Conservation (phyloP, 2,329 filamentous ascomycete species). For the Phialophora macrospora region DNA sequence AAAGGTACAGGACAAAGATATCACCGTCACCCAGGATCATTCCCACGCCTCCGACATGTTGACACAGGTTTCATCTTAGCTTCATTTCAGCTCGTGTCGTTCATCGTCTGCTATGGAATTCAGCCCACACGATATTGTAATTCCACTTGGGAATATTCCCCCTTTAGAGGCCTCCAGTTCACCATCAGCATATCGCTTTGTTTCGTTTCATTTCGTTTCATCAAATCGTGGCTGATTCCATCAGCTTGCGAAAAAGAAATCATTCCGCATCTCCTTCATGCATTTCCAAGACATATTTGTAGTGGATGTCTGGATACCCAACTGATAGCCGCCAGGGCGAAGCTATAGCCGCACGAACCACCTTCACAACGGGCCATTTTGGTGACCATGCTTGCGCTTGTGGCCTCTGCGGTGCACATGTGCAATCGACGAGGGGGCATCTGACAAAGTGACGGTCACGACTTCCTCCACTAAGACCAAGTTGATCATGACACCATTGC, state of each 20-base stretch:
- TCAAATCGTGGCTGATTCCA: slow-evolving; percentile 22
- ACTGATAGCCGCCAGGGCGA: slow-evolving; percentile 24
- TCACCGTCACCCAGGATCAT: background rate
- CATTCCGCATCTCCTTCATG: slow-evolving; percentile 12
- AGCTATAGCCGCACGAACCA: slow-evolving; percentile 25
- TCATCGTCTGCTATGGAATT: slow-evolving; percentile 14
- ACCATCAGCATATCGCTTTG: slow-evolving; percentile 3
- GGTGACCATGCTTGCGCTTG: slow-evolving; percentile 28
- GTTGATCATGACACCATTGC: slow-evolving; percentile 33
- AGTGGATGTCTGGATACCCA: slow-evolving; percentile 31
- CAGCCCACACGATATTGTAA: slow-evolving; percentile 4
- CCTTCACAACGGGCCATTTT: slow-evolving; percentile 21
- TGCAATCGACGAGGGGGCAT: slow-evolving; percentile 8
- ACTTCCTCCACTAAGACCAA: slow-evolving; percentile 38
- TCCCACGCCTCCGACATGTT: slow-evolving; percentile 2
- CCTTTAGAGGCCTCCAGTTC: slow-evolving; percentile 14
- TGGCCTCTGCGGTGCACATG: slow-evolving; percentile 19
- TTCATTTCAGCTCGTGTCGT: slow-evolving; percentile 11
- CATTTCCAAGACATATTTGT: slow-evolving; percentile 34
- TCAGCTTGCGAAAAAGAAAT: slow-evolving; percentile 20
- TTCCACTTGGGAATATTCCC: slow-evolving; percentile 8
- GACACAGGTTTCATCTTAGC: slow-evolving; percentile 8
- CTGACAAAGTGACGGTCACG: slow-evolving; percentile 36
- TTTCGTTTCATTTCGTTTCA: slow-evolving; percentile 19
- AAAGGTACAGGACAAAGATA: background rate